Evolutionary conservation across 2,329 filamentous ascomycete genomes (phyloP).

Genomic region (Aspergillus spinulosporus): DNA sequence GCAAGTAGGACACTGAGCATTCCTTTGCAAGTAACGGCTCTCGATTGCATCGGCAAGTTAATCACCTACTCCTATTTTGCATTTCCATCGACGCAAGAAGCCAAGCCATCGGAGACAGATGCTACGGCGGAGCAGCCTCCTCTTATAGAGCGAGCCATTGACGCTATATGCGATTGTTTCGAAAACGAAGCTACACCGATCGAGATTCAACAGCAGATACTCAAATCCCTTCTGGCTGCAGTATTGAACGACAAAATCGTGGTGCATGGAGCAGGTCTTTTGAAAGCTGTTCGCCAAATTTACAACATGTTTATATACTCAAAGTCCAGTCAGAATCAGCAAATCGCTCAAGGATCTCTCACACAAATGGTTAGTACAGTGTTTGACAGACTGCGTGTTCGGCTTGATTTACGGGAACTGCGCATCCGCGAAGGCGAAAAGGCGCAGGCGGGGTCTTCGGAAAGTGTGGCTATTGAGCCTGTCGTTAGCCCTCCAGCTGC

Average conservation of each 20-base stretch:
- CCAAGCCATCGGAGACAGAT: constrained; percentile 26
- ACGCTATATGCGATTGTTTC: constrained; percentile 99
- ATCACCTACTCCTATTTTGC: constrained; percentile 99
- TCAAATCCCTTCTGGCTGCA: constrained; percentile 92
- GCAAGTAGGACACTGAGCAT: constrained; percentile 85
- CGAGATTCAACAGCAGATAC: constrained; percentile 94
- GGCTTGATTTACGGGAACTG: constrained; percentile 83
- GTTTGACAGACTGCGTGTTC: constrained; percentile 87
- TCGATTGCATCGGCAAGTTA: constrained; percentile 98
- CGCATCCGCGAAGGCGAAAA: constrained; percentile 53
- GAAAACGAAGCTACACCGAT: constrained; percentile 90
- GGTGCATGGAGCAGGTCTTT: constrained; percentile 89
- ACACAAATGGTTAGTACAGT: constrained; percentile 99
- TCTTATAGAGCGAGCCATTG: constrained; percentile 94
- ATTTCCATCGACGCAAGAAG: constrained; percentile 54
- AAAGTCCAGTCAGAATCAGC: constrained; percentile 90
- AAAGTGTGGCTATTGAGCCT: constrained; percentile 40
- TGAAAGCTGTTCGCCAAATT: constrained; percentile 95
- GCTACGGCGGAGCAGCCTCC: constrained; percentile 55
- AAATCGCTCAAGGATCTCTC: constrained; percentile 92
- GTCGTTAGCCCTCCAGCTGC: constrained; percentile 47
- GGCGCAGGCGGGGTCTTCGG: constrained; percentile 34
- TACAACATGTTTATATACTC: constrained; percentile 99
- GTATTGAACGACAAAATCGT: constrained; percentile 99
- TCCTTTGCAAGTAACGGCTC: constrained; percentile 79